Evolutionary conservation across 2,329 filamentous ascomycete genomes (phyloP).

Genomic region (Beauveria scarabaeidicola): DNA sequence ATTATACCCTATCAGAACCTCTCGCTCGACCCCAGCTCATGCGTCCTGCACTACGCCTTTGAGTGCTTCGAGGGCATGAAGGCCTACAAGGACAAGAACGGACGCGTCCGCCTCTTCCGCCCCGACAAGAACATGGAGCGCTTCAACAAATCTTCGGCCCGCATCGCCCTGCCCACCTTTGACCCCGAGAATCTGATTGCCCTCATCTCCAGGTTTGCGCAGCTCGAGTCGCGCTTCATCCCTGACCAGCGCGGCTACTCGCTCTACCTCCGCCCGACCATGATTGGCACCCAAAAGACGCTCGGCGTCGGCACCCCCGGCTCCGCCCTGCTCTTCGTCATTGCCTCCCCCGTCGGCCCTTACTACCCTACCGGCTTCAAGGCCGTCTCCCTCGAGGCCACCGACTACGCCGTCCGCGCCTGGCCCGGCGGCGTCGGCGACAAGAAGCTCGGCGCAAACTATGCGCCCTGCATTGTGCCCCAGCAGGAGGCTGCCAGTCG

Average conservation of each 20-base stretch:
- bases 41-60: conserved; percentile 98
- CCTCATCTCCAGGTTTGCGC: conserved; percentile 70
- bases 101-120: conserved; percentile 78
- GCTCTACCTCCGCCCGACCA: conserved; percentile 87
- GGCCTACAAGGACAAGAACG: conserved; percentile 83
- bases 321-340: conserved; percentile 86
- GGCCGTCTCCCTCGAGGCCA: conserved; percentile 89
- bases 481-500: conserved; percentile 85
- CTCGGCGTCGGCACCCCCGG: conserved; percentile 89
- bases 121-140: conserved; percentile 95
- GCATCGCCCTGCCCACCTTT: conserved; percentile 90
- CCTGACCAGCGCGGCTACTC: conserved; percentile 82
- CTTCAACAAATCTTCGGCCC: conserved; percentile 81
- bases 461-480: conserved; percentile 97
- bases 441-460: conserved; percentile 98
- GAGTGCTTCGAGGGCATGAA: conserved; percentile 99
- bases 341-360: conserved; percentile 90
- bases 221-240: conserved; percentile 83
- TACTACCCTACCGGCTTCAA: conserved; percentile 99
- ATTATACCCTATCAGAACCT: conserved; percentile 97
- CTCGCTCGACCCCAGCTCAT: conserved; percentile 88
- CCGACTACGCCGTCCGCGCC: conserved; percentile 90
- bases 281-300: conserved; percentile 94
- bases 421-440: conserved; percentile 97
- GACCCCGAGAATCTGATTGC: conserved; percentile 65